These are phyloP conservation scores for Didymellaceae sp. DNA, from an alignment of 2,329 filamentous ascomycete genomes.

Conservation along the genomic window DNA sequence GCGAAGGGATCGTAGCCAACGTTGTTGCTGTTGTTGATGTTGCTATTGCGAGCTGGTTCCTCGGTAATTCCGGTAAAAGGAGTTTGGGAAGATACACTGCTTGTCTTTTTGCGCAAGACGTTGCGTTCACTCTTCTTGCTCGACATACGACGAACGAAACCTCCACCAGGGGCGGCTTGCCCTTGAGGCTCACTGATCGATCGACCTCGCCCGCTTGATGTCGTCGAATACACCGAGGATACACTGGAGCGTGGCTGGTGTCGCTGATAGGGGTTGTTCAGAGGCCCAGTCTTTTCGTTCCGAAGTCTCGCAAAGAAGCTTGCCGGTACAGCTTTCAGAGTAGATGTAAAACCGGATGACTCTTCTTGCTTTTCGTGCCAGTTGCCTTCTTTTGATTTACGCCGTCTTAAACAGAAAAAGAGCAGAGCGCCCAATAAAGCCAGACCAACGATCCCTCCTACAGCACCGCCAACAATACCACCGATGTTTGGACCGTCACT, in stretches of 20 bases:
- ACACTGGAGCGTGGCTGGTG: slow-evolving; percentile 39
- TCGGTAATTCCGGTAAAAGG: slow-evolving; percentile 40
- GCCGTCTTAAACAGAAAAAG: slow-evolving; percentile 43
- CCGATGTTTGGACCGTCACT: slow-evolving; percentile 29
- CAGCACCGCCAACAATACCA: slow-evolving; percentile 44
- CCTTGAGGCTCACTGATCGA: slow-evolving; percentile 41
- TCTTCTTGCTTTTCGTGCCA: slow-evolving; percentile 27
- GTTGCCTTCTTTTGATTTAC: slow-evolving; percentile 32
- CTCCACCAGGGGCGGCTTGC: slow-evolving; percentile 17
- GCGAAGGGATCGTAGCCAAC: slow-evolving; percentile 34
- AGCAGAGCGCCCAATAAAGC: slow-evolving; percentile 40
- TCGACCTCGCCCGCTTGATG: slow-evolving; percentile 30
- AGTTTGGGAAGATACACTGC: slow-evolving; percentile 35
- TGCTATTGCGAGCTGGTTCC: slow-evolving; percentile 30
- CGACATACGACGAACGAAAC: slow-evolving; percentile 40
- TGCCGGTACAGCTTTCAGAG: slow-evolving; percentile 30
- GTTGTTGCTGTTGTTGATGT: slow-evolving; percentile 29
- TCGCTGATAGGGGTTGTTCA: slow-evolving; percentile 37
- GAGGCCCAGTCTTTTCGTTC: slow-evolving; percentile 35
- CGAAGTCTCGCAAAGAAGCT: slow-evolving; percentile 38
- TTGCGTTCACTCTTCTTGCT: slow-evolving; percentile 42
- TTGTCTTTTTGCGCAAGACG: slow-evolving; percentile 38
- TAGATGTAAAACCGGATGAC: slow-evolving; percentile 23
- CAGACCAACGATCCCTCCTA: slow-evolving; percentile 43
- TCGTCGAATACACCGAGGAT: slow-evolving; percentile 43